Evolutionary conservation across 75 land plant genomes (phyloP), one percentile per base, ranked within the genome.

Genomic region (Picea sitchensis): DNA sequence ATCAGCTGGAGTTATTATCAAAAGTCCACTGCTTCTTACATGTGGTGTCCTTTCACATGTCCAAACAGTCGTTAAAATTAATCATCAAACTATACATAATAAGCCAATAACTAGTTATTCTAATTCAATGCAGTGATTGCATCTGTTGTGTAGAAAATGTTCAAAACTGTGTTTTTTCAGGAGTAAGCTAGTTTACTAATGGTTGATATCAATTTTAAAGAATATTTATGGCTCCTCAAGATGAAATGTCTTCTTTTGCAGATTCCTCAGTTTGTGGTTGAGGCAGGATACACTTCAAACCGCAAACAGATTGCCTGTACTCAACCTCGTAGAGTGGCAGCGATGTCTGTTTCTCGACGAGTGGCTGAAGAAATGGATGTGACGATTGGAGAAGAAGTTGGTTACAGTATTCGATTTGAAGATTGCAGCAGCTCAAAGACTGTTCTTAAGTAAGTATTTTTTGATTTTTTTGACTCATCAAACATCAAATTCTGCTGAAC

Each of bases 291-390:
- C 64, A 83, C 86, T 18, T 82, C 81, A 58, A 86, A 86, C 31
- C 89, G 90, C 38, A 84, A 87, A 85, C 92, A 92, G 87, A 81
- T 94, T 81, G 99, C 95, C 5, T 96, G 99, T 65, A 96, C 99
- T 12, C 99, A 96, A 81, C 99, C 99, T 9, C 91, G 99, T 17
- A 90, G 98, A 79, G 99, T 96, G 77, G 99, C 99, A 80, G 99
- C 99, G 3, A 96, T 94, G 95, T 96, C 99, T 72, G 99, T 95
- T 23, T 95, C 98, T 12, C 89, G 98, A 9, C 90, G 98, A 79
- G 99, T 95, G 77, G 93, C 98, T 69, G 98, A 96, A 31, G 99
- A 96, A 80, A 94, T 96, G 99, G 99, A 96, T 86, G 99, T 96
- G 41, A 87, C 95, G 12, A 92, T 96, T 61, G 99, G 99, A 76